Conservation (phyloP, 2,329 filamentous ascomycete species). For the Phoma herbarum region DNA sequence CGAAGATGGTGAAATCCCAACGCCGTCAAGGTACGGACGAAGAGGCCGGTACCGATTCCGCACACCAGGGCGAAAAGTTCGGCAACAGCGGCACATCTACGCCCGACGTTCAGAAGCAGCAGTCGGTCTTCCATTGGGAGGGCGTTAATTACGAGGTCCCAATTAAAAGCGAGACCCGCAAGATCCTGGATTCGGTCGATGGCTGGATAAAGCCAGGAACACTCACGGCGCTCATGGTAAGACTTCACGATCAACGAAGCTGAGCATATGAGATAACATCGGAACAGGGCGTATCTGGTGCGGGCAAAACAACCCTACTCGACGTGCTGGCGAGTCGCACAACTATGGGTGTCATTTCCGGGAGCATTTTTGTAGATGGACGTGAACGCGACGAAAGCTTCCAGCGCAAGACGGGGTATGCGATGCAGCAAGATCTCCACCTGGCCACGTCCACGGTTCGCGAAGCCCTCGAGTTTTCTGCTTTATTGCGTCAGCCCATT, state of each 20-base stretch:
- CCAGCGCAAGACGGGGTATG: background rate
- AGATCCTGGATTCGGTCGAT: constrained; percentile 62
- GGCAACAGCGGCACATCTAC: background rate
- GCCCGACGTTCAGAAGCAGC: background rate
- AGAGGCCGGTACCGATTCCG: background rate
- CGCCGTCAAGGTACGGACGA: background rate
- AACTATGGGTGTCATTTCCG: background rate
- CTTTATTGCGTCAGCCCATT: background rate
- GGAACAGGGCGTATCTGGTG: background rate
- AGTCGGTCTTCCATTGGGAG: background rate
- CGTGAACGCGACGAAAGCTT: background rate
- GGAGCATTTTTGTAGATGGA: background rate
- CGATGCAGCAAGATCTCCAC: background rate
- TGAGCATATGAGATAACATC: background rate
- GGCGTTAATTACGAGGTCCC: background rate
- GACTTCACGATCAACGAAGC: background rate
- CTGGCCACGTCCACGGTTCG: background rate
- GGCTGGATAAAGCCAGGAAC: constrained; percentile 65
- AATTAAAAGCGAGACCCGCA: constrained; percentile 58
- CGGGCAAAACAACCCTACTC: background rate
- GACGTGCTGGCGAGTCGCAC: background rate
- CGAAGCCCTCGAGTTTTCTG: background rate
- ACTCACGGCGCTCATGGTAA: constrained; percentile 55
- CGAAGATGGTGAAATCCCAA: background rate
- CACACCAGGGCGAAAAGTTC: background rate